Evolutionary conservation across 495 filamentous ascomycete species (phyloP).

Genomic region (Cercophora newfieldiana): DNA sequence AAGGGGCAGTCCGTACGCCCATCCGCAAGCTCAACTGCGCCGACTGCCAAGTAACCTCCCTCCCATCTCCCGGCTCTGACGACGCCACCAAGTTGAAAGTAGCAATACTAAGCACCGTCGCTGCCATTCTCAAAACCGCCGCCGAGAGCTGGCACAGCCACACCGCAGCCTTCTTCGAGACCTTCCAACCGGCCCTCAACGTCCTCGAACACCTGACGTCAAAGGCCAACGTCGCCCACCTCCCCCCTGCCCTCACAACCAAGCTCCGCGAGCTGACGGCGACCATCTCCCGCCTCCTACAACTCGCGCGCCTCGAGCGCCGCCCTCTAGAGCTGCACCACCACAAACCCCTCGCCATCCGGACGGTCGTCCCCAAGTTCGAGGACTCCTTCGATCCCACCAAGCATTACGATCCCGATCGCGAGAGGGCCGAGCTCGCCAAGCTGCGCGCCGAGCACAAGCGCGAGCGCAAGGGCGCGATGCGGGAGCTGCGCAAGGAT

Average conservation of each 20-base stretch:
- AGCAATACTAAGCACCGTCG: constrained; percentile 57
- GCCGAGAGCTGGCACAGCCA: constrained; percentile 64
- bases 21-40: constrained; percentile 47
- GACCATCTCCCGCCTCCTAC: constrained; percentile 52
- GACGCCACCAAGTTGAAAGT: constrained; percentile 53
- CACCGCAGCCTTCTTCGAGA: constrained; percentile 66
- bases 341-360: constrained; percentile 86
- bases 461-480: constrained; percentile 90
- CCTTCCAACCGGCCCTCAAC: constrained; percentile 60
- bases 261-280: constrained; percentile 42
- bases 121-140: constrained; percentile 58
- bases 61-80: constrained; percentile 22
- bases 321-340: constrained; percentile 84
- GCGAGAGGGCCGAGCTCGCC: constrained; percentile 75
- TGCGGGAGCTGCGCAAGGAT: constrained; percentile 93
- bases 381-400: constrained; percentile 92
- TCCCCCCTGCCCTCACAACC: constrained; percentile 42
- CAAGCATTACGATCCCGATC: constrained; percentile 93
- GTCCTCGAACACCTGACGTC: constrained; percentile 56
- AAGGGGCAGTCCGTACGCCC: constrained; percentile 30
- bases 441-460: constrained; percentile 88
- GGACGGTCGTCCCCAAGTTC: constrained; percentile 88
- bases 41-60: constrained; percentile 50
- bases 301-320: constrained; percentile 59
- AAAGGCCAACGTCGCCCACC: constrained; percentile 51